Conservation (phyloP, 176 grass and related monocot genomes). For the Aegilops speltoides region DNA sequence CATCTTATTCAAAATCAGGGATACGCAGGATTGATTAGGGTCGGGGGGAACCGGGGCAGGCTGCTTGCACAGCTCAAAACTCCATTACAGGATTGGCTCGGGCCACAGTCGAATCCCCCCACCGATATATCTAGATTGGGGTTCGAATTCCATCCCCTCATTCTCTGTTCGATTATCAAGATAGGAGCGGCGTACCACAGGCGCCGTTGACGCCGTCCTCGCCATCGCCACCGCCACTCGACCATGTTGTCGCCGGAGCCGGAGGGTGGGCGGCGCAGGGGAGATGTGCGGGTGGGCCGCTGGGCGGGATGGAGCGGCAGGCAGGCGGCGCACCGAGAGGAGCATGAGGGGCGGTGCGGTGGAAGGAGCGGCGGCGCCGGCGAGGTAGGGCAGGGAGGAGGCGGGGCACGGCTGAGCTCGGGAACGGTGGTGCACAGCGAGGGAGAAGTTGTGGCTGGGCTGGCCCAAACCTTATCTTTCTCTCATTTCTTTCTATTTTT, state of each 20-base stretch:
- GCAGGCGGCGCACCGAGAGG: slow-evolving; percentile 6
- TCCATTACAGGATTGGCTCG: neutral
- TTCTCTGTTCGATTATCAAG: neutral
- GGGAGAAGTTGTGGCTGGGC: neutral
- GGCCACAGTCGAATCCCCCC: neutral
- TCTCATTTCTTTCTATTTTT: neutral
- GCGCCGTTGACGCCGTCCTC: neutral
- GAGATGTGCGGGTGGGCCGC: neutral
- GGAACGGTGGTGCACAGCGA: neutral
- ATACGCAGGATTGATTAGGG: neutral
- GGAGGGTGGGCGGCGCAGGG: neutral
- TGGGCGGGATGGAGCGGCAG: neutral
- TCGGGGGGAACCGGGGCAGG: too few species aligned
- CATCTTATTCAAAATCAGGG: neutral
- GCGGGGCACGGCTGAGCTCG: neutral
- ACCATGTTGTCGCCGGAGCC: slow-evolving; percentile 6
- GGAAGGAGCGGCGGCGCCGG: neutral
- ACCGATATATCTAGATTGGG: neutral
- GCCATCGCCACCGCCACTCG: neutral
- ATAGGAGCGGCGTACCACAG: neutral
- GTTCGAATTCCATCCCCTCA: neutral
- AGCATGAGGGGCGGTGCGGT: neutral
- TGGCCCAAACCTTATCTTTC: slow-evolving; percentile 18
- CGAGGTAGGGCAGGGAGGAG: neutral
- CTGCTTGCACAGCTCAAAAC: neutral